Percentiles rank a stretch among this genome's conserved stretches.
Evolutionary conservation across 129 eudicot species (phyloP).

Genomic region (Saposhnikovia divaricata): DNA sequence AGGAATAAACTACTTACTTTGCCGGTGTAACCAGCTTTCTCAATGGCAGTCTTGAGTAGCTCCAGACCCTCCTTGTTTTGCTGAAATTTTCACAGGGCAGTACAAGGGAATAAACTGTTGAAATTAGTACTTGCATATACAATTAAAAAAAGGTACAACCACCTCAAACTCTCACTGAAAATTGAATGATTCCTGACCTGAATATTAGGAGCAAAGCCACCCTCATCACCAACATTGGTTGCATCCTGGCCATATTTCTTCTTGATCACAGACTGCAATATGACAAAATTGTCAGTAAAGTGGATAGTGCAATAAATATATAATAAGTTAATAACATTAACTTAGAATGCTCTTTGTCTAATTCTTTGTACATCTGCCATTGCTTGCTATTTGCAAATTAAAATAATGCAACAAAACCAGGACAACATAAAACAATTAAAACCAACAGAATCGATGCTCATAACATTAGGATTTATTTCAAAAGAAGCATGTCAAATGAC

Average conservation of each 20-base stretch:
- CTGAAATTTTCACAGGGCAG: conserved; percentile 28
- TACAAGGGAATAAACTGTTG: not conserved
- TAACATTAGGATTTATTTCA: too few relatives aligned
- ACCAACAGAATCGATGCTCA: too few relatives aligned
- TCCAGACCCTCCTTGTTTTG: conserved; percentile 99
- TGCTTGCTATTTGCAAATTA: too few relatives aligned
- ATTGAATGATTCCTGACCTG: conserved; percentile 37
- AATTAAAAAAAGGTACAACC: not conserved
- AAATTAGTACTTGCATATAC: not conserved
- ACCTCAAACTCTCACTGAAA: not conserved
- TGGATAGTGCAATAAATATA: not conserved
- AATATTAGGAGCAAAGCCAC: conserved; percentile 99
- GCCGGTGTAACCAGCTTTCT: conserved; percentile 85
- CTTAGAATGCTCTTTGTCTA: not conserved
- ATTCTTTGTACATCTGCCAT: not conserved
- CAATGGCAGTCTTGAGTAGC: conserved; percentile 90
- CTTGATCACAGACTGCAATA: conserved; percentile 85
- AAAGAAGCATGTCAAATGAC: too few relatives aligned
- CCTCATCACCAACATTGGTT: conserved; percentile 98
- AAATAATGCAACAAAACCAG: too few relatives aligned
- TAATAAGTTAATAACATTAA: not conserved
- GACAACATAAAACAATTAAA: too few relatives aligned
- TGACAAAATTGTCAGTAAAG: not conserved
- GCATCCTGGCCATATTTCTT: conserved; percentile 99
- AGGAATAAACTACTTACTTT: conserved; percentile 37